phyloP scores from a whole-genome alignment of 1,284 basidiomycete species.

The Paramarasmius palmivorus region DNA sequence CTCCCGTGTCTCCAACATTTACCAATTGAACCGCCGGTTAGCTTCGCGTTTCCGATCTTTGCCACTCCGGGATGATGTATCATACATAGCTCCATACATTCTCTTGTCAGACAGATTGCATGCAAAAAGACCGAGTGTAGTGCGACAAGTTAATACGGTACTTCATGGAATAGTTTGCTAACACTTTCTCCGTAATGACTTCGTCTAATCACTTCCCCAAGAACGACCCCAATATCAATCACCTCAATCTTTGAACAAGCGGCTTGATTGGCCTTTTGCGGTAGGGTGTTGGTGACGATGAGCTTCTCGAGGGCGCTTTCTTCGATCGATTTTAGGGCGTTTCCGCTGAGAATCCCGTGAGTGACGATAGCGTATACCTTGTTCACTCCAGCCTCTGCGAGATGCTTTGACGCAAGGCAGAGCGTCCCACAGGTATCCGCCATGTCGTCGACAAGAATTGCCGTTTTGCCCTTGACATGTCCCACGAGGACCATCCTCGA shows the following conservation, averaged over 20 bases:
- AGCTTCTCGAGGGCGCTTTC: conserved; percentile 88
- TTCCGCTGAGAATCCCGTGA: conserved; percentile 94
- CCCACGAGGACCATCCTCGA: conserved; percentile 99
- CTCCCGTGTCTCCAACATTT: not conserved
- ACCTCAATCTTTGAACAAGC: conserved; percentile 90
- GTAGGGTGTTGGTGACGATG: conserved; percentile 98
- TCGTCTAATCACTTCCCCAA: conserved; percentile 95
- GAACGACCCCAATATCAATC: conserved; percentile 92
- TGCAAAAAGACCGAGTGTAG: not conserved
- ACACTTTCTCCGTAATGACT: conserved; percentile 87
- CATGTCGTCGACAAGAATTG: conserved; percentile 99
- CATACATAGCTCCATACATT: not conserved
- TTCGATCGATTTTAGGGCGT: conserved; percentile 76
- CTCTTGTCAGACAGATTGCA: conserved; percentile 1
- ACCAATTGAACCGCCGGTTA: not conserved
- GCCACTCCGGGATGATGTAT: not conserved
- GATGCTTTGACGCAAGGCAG: conserved; percentile 87
- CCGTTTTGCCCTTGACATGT: conserved; percentile 89
- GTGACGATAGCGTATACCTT: conserved; percentile 94
- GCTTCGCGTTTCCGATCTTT: not conserved
- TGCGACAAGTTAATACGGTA: conserved; percentile 61
- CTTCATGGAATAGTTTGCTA: conserved; percentile 82
- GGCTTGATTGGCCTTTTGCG: conserved; percentile 80
- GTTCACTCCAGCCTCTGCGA: conserved; percentile 88
- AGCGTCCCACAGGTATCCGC: conserved; percentile 99